These are phyloP conservation scores for Tulasnella sp. DNA, from an alignment of 768 basidiomycete species.

Conservation along the genomic window DNA sequence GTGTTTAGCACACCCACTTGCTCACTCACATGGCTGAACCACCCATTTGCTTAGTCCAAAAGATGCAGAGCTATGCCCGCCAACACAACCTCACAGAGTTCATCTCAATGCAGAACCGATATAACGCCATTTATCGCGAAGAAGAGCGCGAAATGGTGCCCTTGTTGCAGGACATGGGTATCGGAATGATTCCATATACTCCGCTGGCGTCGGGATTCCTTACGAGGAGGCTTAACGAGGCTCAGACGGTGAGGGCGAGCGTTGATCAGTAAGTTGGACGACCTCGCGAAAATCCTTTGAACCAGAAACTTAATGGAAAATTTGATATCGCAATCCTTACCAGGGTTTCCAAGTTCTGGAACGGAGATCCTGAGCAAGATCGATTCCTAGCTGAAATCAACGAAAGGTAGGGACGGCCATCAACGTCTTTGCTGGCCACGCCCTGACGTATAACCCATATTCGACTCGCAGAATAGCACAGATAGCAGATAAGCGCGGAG, in stretches of 20 bases:
- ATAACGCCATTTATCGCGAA: conserved; percentile 58
- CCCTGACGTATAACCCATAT: too few relatives aligned
- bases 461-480: conserved; percentile 46
- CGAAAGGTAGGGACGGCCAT: not conserved
- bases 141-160: conserved; percentile 57
- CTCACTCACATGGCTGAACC: not conserved
- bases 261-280: not conserved
- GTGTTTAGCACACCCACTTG: too few relatives aligned
- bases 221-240: not conserved
- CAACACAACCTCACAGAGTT: conserved; percentile 35
- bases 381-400: conserved; percentile 8
- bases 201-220: not conserved
- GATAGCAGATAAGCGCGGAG: conserved; percentile 49
- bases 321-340: not conserved
- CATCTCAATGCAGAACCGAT: conserved; percentile 68
- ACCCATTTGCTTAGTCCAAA: not conserved
- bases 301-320: not conserved
- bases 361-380: conserved; percentile 3
- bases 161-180: conserved; percentile 30
- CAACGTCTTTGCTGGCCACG: too few relatives aligned
- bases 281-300: not conserved
- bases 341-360: not conserved
- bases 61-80: conserved; percentile 28
- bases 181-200: conserved; percentile 45
- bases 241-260: not conserved